These are phyloP conservation scores for Lentinula sp. DNA, from an alignment of 768 basidiomycete species.

Conservation along the genomic window DNA sequence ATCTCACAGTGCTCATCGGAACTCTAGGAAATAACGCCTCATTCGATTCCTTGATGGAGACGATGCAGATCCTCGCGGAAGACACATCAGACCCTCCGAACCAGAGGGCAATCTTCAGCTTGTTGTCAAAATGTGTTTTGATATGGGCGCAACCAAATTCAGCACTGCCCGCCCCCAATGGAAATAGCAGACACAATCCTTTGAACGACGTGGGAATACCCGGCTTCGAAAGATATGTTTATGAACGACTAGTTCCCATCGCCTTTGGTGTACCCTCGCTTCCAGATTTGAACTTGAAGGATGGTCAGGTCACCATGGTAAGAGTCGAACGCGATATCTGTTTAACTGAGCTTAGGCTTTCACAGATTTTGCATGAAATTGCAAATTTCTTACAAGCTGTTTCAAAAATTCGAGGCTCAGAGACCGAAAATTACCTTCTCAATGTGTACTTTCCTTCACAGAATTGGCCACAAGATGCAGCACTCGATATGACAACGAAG, in stretches of 20 bases:
- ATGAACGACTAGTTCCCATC: slow-evolving; percentile 76
- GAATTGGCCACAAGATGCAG: slow-evolving; percentile 76
- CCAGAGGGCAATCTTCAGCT: slow-evolving; percentile 75
- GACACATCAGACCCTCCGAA: slow-evolving; percentile 71
- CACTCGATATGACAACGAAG: slow-evolving; percentile 72
- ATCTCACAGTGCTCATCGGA: slow-evolving; percentile 16
- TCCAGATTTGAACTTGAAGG: slow-evolving; percentile 80
- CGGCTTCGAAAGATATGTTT: slow-evolving; percentile 90
- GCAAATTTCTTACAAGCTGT: slow-evolving; percentile 78
- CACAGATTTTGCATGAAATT: slow-evolving; percentile 84
- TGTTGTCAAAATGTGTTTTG: slow-evolving; percentile 64
- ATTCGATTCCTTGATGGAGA: slow-evolving; percentile 73
- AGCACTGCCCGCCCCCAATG: slow-evolving; percentile 25
- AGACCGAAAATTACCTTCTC: slow-evolving; percentile 78
- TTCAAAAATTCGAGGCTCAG: slow-evolving; percentile 68
- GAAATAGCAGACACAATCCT: slow-evolving; percentile 17
- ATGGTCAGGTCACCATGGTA: slow-evolving; percentile 82
- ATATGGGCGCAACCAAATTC: slow-evolving; percentile 59
- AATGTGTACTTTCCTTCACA: slow-evolving; percentile 81
- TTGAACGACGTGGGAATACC: slow-evolving; percentile 42
- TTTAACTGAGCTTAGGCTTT: not conserved
- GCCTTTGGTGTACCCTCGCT: slow-evolving; percentile 78
- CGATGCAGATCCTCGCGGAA: slow-evolving; percentile 64
- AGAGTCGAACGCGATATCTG: slow-evolving; percentile 19
- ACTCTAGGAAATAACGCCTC: slow-evolving; percentile 56